Evolutionary conservation across 1,284 basidiomycete species (phyloP), one percentile per base, ranked within the genome.

Genomic region (Ceratobasidium sp.): DNA sequence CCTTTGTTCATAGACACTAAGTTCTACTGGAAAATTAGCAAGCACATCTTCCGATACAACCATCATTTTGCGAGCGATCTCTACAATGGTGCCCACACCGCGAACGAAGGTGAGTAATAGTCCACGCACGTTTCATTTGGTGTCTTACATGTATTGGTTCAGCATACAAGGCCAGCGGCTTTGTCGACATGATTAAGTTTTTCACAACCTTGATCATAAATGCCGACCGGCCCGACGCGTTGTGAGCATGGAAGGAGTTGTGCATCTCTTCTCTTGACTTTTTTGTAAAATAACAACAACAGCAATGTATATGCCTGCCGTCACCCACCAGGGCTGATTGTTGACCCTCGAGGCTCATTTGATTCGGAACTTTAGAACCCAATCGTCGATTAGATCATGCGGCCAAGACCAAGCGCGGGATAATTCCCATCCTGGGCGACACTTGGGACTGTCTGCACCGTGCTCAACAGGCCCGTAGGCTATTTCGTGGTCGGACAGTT

Each of bases 51-150:
- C 81, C 84, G 87, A 8, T 88, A 86, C 78, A 82, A 77, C 44
- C 79, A 81, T 21, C 66, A 73, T 30, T 73, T 76, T 35, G 43
- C 66, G 13, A 16, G 9, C 21, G 63, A 67, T 67, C 18, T 67
- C 21, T 54, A 67, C 63, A 75, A 80, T 76, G 82, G 82, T 58
- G 86, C 85, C 2, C 92, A 93, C 79, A 91, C 91, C 0, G 86
- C 89, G 47, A 86, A 90, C 74, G 89, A 90, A 82, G 81, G 85
- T 83, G 76, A 72, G 74, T 66, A 38, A 18, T 26, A 41, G 38
- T 32, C 28, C 28, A 8, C 16, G 62, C 28, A 13, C 18, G 18
- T 18, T 35, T 30, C 38, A 43, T 41, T 44, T 35, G 41, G 18
- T 28, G 21, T 30, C 50, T 67, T 13, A 67, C 35, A 38, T 7